phyloP scores from a whole-genome alignment of 2,329 filamentous ascomycete species.

The Proliferodiscus dingleyae region DNA sequence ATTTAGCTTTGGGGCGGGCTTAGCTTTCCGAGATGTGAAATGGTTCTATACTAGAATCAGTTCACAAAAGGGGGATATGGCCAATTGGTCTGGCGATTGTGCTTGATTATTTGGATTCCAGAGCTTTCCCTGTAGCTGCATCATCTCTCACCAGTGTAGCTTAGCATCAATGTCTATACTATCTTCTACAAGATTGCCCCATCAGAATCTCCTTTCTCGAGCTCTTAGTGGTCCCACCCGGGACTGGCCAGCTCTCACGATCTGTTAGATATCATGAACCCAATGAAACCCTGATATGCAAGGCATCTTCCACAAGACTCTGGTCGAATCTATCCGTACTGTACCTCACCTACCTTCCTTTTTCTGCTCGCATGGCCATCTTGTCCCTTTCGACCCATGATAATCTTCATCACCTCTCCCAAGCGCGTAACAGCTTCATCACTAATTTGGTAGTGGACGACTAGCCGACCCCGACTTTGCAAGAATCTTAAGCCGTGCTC shows the following conservation, averaged over 20 bases:
- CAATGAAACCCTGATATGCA: neutral
- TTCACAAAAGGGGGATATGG: too few species aligned
- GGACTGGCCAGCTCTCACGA: neutral
- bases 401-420: slow-evolving; percentile 41
- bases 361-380: slow-evolving; percentile 8
- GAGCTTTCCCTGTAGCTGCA: too few species aligned
- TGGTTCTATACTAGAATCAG: too few species aligned
- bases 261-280: neutral
- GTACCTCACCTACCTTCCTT: slow-evolving; percentile 24
- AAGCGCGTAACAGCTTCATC: slow-evolving; percentile 51
- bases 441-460: slow-evolving; percentile 66
- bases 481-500: slow-evolving; percentile 52
- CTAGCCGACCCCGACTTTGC: slow-evolving; percentile 55
- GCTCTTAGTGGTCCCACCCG: too few species aligned
- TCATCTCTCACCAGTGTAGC: too few species aligned
- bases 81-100: too few species aligned
- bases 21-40: too few species aligned
- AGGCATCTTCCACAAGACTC: neutral
- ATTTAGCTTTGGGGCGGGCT: too few species aligned
- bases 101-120: too few species aligned
- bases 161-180: too few species aligned
- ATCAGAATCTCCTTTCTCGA: too few species aligned
- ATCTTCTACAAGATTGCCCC: too few species aligned
- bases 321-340: slow-evolving; percentile 22
- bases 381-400: slow-evolving; percentile 17